These are phyloP conservation scores for Laguncularia racemosa DNA, from an alignment of 345 rosid genomes.

Conservation along the genomic window DNA sequence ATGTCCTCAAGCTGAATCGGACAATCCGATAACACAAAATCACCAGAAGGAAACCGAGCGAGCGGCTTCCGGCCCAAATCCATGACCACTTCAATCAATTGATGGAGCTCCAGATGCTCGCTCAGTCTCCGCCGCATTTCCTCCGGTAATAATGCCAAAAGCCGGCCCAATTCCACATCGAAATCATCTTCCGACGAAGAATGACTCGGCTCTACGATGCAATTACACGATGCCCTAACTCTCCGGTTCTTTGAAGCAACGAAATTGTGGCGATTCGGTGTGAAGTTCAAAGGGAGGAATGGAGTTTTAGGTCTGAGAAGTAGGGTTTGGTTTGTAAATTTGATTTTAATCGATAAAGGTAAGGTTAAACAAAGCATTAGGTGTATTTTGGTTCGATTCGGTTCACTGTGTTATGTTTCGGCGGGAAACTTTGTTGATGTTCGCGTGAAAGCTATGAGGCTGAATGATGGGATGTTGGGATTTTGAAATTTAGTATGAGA, in stretches of 20 bases:
- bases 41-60: constrained; percentile 92
- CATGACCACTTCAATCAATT: constrained; percentile 77
- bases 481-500: no score
- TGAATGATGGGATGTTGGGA: no score
- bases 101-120: constrained; percentile 50
- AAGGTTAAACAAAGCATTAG: no score
- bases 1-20: constrained; percentile 51
- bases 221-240: not conserved
- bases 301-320: constrained; percentile 5
- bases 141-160: constrained; percentile 56
- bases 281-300: constrained; percentile 10
- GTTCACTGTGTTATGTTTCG: no score
- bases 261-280: constrained; percentile 3
- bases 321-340: not conserved
- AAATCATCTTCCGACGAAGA: constrained; percentile 29
- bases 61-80: constrained; percentile 84
- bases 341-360: no score
- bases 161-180: constrained; percentile 58
- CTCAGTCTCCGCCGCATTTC: constrained; percentile 46
- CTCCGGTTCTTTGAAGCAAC: not conserved
- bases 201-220: constrained; percentile 16
- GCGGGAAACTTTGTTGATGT: no score
- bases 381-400: no score
- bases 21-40: constrained; percentile 53
- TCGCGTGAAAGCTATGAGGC: no score